phyloP scores from a whole-genome alignment of 129 eudicot genomes.

The Gnaphalium uliginosum region DNA sequence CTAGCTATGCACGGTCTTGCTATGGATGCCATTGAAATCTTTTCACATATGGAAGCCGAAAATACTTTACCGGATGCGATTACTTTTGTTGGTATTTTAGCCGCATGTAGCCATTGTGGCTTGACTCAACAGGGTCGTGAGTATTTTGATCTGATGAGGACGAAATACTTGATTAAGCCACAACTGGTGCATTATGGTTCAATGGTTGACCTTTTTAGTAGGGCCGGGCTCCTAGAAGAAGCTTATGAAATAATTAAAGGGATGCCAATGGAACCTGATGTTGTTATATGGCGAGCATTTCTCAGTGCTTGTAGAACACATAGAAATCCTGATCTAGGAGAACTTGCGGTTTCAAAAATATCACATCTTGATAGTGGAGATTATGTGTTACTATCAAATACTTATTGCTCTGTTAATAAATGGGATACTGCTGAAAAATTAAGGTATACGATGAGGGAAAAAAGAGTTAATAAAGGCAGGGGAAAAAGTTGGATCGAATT shows the following conservation, averaged over 20 bases:
- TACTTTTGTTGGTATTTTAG: constrained; percentile 72
- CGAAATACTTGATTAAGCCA: constrained; percentile 53
- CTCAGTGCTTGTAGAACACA: constrained; percentile 92
- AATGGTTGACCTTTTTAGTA: constrained; percentile 83
- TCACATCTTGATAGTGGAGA: constrained; percentile 73
- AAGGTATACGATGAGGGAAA: constrained; percentile 54
- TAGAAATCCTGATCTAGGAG: constrained; percentile 55
- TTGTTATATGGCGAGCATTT: constrained; percentile 79
- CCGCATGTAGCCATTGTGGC: constrained; percentile 87
- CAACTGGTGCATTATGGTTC: constrained; percentile 85
- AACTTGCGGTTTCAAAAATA: constrained; percentile 53
- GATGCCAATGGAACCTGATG: constrained; percentile 82
- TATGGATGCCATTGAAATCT: constrained; percentile 58
- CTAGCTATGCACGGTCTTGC: constrained; percentile 88
- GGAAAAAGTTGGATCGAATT: constrained; percentile 94
- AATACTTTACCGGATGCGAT: constrained; percentile 59
- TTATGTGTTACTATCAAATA: constrained; percentile 75
- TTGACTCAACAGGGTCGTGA: constrained; percentile 64
- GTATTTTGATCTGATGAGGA: constrained; percentile 64
- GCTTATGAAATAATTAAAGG: constrained; percentile 61
- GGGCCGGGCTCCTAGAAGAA: constrained; percentile 81
- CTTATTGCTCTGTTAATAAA: constrained; percentile 62
- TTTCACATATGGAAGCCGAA: constrained; percentile 56
- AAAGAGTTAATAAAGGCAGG: constrained; percentile 56
- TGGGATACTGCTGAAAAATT: constrained; percentile 70